These are phyloP conservation scores for Phialocephala subalpina DNA, from an alignment of 2,329 filamentous ascomycete species.

Conservation along the genomic window DNA sequence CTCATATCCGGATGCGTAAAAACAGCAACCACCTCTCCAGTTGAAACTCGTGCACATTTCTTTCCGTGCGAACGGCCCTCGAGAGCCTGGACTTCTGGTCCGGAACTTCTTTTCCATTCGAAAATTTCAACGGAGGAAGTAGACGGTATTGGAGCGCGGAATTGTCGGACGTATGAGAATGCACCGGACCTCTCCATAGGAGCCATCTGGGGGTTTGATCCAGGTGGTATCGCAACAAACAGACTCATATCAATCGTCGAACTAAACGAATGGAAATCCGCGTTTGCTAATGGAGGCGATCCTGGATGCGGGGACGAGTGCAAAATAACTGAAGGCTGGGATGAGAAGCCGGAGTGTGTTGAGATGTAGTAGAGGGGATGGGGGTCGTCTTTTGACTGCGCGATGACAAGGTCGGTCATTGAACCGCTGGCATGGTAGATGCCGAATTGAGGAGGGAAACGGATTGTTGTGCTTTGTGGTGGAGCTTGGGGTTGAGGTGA, in stretches of 20 bases:
- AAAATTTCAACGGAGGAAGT: slow-evolving; percentile 22
- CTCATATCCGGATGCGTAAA: slow-evolving; percentile 30
- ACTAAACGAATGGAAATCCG: slow-evolving; percentile 31
- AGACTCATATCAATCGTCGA: slow-evolving; percentile 24
- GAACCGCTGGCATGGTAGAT: slow-evolving; percentile 28
- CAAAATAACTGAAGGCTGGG: slow-evolving; percentile 27
- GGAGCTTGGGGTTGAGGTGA: not conserved
- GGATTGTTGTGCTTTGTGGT: slow-evolving; percentile 1
- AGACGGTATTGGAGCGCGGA: slow-evolving; percentile 9
- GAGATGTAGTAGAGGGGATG: slow-evolving; percentile 31
- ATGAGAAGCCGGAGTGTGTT: slow-evolving; percentile 22
- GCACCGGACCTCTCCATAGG: slow-evolving; percentile 16
- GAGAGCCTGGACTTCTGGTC: slow-evolving; percentile 26
- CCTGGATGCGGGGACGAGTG: slow-evolving; percentile 16
- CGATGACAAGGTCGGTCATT: slow-evolving; percentile 25
- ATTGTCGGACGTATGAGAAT: slow-evolving; percentile 9
- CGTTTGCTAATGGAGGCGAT: slow-evolving; percentile 32
- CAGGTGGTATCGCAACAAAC: slow-evolving; percentile 19
- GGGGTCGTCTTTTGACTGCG: slow-evolving; percentile 23
- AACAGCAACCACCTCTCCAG: slow-evolving; percentile 30
- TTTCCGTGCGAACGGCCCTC: slow-evolving; percentile 29
- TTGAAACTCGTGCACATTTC: slow-evolving; percentile 30
- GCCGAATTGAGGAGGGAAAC: slow-evolving; percentile 32
- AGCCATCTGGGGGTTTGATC: not conserved
- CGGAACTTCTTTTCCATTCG: slow-evolving; percentile 31